Conservation (phyloP, 2,329 filamentous ascomycete genomes). For the Fusarium sp. region DNA sequence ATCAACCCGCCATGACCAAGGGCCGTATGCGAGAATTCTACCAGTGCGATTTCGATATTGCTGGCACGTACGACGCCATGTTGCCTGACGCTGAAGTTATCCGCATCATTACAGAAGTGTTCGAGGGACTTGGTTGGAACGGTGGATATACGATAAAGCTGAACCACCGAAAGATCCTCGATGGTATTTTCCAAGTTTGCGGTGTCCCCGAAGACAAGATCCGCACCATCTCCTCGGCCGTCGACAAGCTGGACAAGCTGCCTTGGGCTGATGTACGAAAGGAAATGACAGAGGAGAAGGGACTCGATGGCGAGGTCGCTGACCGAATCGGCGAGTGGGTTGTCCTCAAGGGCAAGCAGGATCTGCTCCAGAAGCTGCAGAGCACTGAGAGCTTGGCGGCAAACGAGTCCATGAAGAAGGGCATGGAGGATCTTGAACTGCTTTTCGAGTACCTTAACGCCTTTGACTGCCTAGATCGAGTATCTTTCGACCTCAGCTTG, state of each 20-base stretch:
- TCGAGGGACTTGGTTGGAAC: conserved; percentile 82
- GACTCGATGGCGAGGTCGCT: conserved; percentile 80
- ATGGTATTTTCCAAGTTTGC: conserved; percentile 92
- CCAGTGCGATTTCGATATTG: conserved; percentile 97
- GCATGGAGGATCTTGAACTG: conserved; percentile 84
- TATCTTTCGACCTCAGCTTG: conserved; percentile 92
- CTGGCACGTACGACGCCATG: conserved; percentile 90
- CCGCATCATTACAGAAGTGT: conserved; percentile 87
- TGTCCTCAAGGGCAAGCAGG: conserved; percentile 80
- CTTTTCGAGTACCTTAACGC: conserved; percentile 87
- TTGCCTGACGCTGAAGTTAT: conserved; percentile 92
- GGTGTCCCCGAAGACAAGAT: conserved; percentile 91
- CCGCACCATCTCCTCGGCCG: conserved; percentile 89
- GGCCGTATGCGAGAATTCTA: conserved; percentile 97
- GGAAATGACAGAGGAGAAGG: conserved; percentile 96
- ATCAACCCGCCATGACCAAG: conserved; percentile 79
- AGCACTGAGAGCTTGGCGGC: conserved; percentile 76
- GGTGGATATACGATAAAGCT: conserved; percentile 88
- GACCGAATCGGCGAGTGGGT: conserved; percentile 91
- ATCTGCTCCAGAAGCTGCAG: conserved; percentile 80
- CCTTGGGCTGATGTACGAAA: conserved; percentile 91
- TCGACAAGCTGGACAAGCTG: conserved; percentile 96
- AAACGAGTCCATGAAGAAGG: conserved; percentile 83
- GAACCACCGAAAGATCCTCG: conserved; percentile 94
- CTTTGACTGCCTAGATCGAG: conserved; percentile 78